These are phyloP conservation scores for Colletotrichum sidae DNA, from an alignment of 2,329 filamentous ascomycete species.

Conservation along the genomic window DNA sequence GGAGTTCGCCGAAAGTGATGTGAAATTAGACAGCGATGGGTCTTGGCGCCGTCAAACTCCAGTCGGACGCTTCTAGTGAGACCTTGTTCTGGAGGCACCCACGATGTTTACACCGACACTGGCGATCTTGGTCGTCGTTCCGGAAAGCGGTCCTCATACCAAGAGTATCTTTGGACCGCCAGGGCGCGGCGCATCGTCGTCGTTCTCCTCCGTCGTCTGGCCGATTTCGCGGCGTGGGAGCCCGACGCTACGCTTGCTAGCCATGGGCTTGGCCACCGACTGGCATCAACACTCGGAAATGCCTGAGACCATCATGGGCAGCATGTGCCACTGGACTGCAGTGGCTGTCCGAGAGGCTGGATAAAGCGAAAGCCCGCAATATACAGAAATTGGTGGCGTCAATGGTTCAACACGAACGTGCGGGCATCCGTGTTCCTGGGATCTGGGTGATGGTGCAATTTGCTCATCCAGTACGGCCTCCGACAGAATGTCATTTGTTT, in stretches of 20 bases:
- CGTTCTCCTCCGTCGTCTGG: background rate
- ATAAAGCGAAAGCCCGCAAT: slow-evolving; percentile 5
- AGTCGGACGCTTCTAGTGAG: no score
- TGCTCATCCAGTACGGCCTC: no score
- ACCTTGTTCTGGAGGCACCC: no score
- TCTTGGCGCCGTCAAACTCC: no score
- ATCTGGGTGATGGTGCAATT: background rate
- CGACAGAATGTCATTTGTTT: no score
- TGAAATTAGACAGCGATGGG: no score
- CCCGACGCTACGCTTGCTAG: background rate
- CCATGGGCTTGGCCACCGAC: background rate
- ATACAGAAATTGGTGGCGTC: slow-evolving; percentile 27
- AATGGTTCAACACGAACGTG: slow-evolving; percentile 11
- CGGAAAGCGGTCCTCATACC: no score
- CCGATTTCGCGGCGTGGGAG: slow-evolving; percentile 7
- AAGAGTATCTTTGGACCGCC: no score
- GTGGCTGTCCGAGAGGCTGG: slow-evolving; percentile 11
- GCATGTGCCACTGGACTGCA: background rate
- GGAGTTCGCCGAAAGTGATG: no score
- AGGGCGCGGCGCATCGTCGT: background rate
- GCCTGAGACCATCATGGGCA: background rate
- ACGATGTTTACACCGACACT: no score
- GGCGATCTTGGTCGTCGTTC: no score
- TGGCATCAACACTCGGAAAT: background rate
- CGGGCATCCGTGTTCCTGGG: slow-evolving; percentile 10